Evolutionary conservation across 2,329 filamentous ascomycete genomes (phyloP), one percentile per base, ranked within the genome.

Genomic region (Aspergillus fumigatiaffinis): DNA sequence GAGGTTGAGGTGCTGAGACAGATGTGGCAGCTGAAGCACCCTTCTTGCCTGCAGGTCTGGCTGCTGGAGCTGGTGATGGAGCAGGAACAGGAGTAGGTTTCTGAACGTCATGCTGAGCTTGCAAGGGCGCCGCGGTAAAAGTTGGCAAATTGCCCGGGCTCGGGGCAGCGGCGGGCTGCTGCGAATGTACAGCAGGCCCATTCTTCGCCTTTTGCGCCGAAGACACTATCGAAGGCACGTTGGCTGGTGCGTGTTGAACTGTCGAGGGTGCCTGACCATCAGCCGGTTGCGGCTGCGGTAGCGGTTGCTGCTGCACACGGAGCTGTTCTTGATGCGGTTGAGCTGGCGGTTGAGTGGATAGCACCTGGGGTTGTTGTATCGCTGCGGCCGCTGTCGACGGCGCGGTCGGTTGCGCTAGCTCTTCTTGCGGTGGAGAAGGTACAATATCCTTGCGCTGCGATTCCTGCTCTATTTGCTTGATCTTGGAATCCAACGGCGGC

Each of bases 91-190:
- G 56, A 41, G 50, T 56, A 10, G 64, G 62, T 14, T 60, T 48
- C 52, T 60, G 58, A 9, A 62, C 50, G 8, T 63, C 62, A 20
- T 65, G 68, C 10, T 65, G 61, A 48, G 63, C 59, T 54, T 68
- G 71, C 10, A 66, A 65, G 9, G 67, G 65, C 52, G 68, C 67
- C 8, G 62, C 57, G 4, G 66, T 58, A 20, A 63, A 54, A 12
- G 64, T 46, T 47, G 52, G 64, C 26, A 60, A 32, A 20, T 60
- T 53, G 17, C 54, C 58, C 32, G 57, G 52, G 29, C 60, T 60
- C n/a, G 69, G 56, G 42, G 60, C 62, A 47, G 52, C 51, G n/a
- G 60, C 54, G 38, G 64, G 61, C 17, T 58, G 42, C 54, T 62
- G 60, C 10, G 60, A 58, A 42, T 55, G 55, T 38, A 53, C 46